Evolutionary conservation across 2,329 filamentous ascomycete genomes (phyloP).

Genomic region (Fusarium coicis): DNA sequence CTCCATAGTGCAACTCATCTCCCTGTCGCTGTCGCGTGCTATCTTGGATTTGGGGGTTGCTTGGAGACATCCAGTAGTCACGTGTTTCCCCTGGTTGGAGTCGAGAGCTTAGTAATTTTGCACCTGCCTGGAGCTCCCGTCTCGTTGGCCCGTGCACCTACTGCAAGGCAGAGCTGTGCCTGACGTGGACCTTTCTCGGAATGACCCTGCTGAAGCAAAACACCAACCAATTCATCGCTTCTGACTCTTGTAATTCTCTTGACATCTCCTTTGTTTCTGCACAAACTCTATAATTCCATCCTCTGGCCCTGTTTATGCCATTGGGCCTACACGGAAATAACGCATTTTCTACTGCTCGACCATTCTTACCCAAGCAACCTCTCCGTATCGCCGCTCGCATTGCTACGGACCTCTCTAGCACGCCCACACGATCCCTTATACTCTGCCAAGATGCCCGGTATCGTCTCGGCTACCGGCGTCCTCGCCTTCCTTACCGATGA

Average conservation of each 20-base stretch:
- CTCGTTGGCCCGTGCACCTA: conserved; percentile 41
- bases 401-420: conserved; percentile 29
- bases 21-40: conserved; percentile 9
- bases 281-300: conserved; percentile 10
- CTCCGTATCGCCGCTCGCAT: conserved; percentile 30
- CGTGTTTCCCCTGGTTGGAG: neutral
- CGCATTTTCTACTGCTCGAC: conserved; percentile 24
- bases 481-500: conserved; percentile 96
- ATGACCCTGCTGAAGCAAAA: conserved; percentile 46
- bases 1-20: neutral
- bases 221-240: conserved; percentile 40
- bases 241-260: conserved; percentile 26
- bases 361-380: conserved; percentile 28
- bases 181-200: conserved; percentile 57
- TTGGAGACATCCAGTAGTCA: neutral
- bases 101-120: conserved; percentile 37
- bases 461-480: conserved; percentile 93
- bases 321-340: conserved; percentile 35
- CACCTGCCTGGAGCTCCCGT: conserved; percentile 38
- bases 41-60: neutral
- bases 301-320: conserved; percentile 35
- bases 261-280: conserved; percentile 15
- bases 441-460: conserved; percentile 78
- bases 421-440: conserved; percentile 33
- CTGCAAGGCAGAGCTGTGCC: conserved; percentile 55